Evolutionary conservation across 176 grass and related monocot genomes (phyloP), one percentile per base, ranked within the genome.

Genomic region (Guadua angustifolia): DNA sequence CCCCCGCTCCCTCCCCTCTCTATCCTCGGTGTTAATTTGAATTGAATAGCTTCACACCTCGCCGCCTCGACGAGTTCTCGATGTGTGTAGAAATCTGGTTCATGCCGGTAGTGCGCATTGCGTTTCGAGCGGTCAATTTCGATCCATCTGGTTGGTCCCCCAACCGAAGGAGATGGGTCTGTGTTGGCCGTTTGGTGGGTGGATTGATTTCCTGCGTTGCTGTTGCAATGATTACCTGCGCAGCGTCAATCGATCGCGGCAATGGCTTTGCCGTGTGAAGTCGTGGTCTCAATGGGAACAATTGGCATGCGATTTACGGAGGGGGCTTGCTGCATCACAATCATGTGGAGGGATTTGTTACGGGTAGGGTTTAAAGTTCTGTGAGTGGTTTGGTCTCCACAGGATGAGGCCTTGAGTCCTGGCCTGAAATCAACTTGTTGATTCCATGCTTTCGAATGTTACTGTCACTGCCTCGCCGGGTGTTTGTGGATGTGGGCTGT

Each of bases 341-440:
- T 72, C 39, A 21, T 35, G 29, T 59, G 4, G 33, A 58, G 73
- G 16, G 73, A 19, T 40, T 75, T 75, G 51, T 36, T 75, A 38
- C 71, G 49, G 25, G 50, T n/a, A 43, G 56, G 74, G 74, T 77
- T 77, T 39, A 43, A 17, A 38, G 73, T 24, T n/a, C 52, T 15
- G 38, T 60, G 55, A 5, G 73, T 36, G 19, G 52, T 40, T 55
- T 36, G 19, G 21, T 40, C 19, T 57, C 50, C 50, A n/a, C 33
- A 76, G 52, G 33, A 21, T 25, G 33, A 55, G n/a, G 74, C 58
- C n/a, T 6, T 16, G n/a, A 65, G 60, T 19, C 75, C 59, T 49
- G 25, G 17, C 75, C 43, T 65, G 25, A 10, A 33, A 16, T 50
- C 18, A 44, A 11, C 58, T 26, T 26, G 58, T 61, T 13, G 58